Evolutionary conservation across 441 rosid species (phyloP).

Genomic region (Mallotus repandus): DNA sequence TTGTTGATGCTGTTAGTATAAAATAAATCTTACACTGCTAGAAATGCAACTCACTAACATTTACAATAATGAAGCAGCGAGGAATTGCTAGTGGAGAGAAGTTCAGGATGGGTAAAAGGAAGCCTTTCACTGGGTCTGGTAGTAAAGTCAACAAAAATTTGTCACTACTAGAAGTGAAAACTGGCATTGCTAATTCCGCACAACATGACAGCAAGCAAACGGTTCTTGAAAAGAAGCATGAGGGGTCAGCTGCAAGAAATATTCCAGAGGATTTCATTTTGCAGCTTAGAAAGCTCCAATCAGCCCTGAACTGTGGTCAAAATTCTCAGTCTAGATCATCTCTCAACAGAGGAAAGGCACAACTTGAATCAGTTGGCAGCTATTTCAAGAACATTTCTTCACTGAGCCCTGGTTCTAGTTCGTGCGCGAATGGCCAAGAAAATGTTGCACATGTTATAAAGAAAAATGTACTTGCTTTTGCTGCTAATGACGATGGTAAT

Average conservation of each 20-base stretch:
- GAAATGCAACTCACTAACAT: not conserved
- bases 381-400: not conserved
- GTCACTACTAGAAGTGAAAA: not conserved
- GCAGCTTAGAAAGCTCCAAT: not conserved
- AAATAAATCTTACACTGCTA: not conserved
- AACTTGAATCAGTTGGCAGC: not conserved
- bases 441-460: not conserved
- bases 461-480: no score
- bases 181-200: not conserved
- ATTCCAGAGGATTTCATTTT: not conserved
- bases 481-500: not conserved
- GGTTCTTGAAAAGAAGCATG: not conserved
- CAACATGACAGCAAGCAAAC: not conserved
- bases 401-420: not conserved
- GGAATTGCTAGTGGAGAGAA: not conserved
- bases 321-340: not conserved
- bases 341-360: not conserved
- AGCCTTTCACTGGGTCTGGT: not conserved
- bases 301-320: not conserved
- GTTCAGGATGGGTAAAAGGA: not conserved
- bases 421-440: not conserved
- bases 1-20: no score
- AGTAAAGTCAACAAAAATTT: no score
- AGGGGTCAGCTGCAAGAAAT: not conserved
- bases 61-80: conserved; percentile 6